Base-by-base conservation (phyloP, 331 rosid genomes). In the Phaseolus coccineus region DNA sequence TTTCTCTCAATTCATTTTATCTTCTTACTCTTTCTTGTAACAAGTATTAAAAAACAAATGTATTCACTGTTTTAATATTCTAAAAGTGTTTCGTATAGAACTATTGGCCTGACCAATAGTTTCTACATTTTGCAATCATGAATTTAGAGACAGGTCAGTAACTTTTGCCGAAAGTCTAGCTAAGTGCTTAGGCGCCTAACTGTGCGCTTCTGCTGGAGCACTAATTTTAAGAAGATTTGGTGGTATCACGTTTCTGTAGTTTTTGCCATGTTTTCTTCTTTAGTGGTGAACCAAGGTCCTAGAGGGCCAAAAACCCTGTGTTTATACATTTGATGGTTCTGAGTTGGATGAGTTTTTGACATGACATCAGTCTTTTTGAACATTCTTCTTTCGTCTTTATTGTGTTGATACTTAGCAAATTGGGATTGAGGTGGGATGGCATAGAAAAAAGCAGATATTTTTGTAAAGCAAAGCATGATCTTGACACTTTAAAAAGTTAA, bases 101-200 rank as follows among this genome's bases (percentile, higher is more conserved):
- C 10, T 31, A 13, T 3, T 24, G 30, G 51, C 22, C 0, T 46
- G 12, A 14, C 31, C 31, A 61, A 30, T 11, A 3, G 50, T 46
- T 75, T 62, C 35, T 30, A 25, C 15, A 39, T 35, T 51, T 66
- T 52, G 46, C 35, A 77, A 77, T 77, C 2, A 52, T 37, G 42
- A 52, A 37, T 13, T 37, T 77, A 25, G n/a, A 66, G 42, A 22
- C 53, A 57, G 7, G n/a, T 4, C 31, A 58, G 1, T 67, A 24
- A 16, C 81, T 74, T 75, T 75, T 47, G 77, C 81, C 57, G 47
- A 81, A 69, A 76, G 85, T 24, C 58, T 35, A 58, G 10, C 57
- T 5, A 14, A 59, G 70, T 65, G 44, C 52, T 7, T 55, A 3
- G 24, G 4, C 48, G 77, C 61, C 58, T 61, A 61, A 71, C 44